Base-by-base conservation (phyloP, 305 asterid species). In the Fraxinus platypoda region DNA sequence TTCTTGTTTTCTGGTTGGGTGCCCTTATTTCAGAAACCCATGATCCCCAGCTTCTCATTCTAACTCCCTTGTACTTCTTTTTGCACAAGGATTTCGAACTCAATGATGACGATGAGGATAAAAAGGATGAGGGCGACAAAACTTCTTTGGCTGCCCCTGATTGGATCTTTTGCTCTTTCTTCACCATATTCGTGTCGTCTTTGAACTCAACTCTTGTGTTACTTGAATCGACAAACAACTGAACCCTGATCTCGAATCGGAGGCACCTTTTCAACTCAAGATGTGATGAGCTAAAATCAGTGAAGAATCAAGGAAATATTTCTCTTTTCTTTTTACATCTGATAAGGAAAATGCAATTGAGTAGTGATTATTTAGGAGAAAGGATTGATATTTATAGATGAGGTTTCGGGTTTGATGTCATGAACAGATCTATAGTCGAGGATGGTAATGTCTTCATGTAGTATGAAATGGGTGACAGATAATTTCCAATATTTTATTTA, bases 11-110 rank as follows among this genome's bases (percentile, higher is more conserved):
- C n/a, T 89, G 90, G 77, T 89, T 87, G 0, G 91, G 91, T 23
- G 91, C 91, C 80, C 91, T 83, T 59, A 89, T 85, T 76, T 89
- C 91, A 2, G 91, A 87, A 6, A 89, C 91, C 87, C 88, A 89
- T 38, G 90, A 87, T 34, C 91, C 91, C 91, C 90, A 89, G 78
- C 90, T 89, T 23, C 91, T 85, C 90, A 89, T 89, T 68, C 91
- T 85, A 4, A 89, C 91, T 70, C 91, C 91, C 30, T 87, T 89
- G 84, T 81, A 89, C 87, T 88, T 87, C 80, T 84, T 88, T 79
- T 86, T 2, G 31, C 31, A 62, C 3, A 23, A 62, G 4, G 71
- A 62, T 62, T 62, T 21, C 13, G 71, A 62, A 62, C 31, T 62
- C 15, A 23, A 21, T 0, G 71, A 23, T 8, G 71, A 59, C 6